Evolutionary conservation across 768 basidiomycete genomes (phyloP).

Genomic region (Trichaptum fuscoviolaceum): DNA sequence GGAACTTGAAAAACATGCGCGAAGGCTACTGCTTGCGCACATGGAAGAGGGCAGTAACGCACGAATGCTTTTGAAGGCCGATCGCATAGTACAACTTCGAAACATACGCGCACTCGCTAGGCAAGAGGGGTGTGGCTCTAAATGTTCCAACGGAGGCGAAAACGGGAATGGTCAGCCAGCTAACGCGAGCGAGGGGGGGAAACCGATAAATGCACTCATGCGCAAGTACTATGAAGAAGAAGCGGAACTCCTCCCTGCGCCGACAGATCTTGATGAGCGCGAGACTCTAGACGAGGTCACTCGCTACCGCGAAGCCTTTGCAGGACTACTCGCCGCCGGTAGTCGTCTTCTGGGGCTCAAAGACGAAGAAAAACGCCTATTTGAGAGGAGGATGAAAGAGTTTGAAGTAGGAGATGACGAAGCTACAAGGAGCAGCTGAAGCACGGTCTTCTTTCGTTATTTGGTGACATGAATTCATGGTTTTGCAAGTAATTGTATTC

Average conservation of each 20-base stretch:
- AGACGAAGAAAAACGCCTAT: constrained; percentile 10
- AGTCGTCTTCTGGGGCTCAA: constrained; percentile 12
- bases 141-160: background rate
- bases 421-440: background rate
- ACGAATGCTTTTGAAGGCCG: constrained; percentile 5
- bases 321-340: constrained; percentile 11
- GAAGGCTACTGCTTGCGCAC: constrained; percentile 7
- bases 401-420: background rate
- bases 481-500: background rate
- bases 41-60: constrained; percentile 5
- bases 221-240: constrained; percentile 5
- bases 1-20: constrained; percentile 4
- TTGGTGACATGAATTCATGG: background rate
- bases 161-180: background rate
- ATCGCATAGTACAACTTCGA: constrained; percentile 8
- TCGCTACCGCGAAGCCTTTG: constrained; percentile 13
- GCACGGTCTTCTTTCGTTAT: too few species aligned
- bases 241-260: background rate
- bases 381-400: constrained; percentile 2
- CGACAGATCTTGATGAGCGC: constrained; percentile 6
- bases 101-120: constrained; percentile 3
- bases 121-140: background rate
- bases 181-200: background rate
- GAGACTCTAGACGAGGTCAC: constrained; percentile 11
- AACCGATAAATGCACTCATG: background rate